phyloP scores from a whole-genome alignment of 352 stramenopile species.

The Pythium biforme region DNA sequence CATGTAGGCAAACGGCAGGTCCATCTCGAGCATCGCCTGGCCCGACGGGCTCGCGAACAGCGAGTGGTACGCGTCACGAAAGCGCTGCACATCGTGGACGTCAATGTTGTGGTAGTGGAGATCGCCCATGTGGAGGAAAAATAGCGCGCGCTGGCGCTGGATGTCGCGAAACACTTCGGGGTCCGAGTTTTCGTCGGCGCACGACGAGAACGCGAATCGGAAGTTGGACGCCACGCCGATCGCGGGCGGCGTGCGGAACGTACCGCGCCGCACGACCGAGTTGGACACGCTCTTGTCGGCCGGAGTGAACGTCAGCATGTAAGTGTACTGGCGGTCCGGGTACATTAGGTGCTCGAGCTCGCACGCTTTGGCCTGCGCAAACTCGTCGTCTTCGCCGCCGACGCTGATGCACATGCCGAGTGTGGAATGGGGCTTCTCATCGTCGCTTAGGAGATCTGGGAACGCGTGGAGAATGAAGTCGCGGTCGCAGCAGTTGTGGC shows the following conservation, averaged over 20 bases:
- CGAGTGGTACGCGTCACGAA: constrained; percentile 63
- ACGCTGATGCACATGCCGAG: constrained; percentile 30
- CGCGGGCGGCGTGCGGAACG: constrained; percentile 45
- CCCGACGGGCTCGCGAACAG: constrained; percentile 73
- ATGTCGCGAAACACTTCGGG: constrained; percentile 59
- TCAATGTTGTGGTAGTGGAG: constrained; percentile 86
- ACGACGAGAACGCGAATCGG: constrained; percentile 77
- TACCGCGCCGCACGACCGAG: constrained; percentile 34
- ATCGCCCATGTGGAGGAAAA: constrained; percentile 90
- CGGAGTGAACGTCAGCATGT: constrained; percentile 48
- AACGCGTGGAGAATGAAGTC: constrained; percentile 63
- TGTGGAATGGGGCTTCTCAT: constrained; percentile 49
- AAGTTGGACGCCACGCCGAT: constrained; percentile 59
- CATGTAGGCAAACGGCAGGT: constrained; percentile 87
- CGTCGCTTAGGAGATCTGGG: constrained; percentile 34
- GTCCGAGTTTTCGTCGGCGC: constrained; percentile 78
- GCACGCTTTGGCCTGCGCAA: constrained; percentile 48
- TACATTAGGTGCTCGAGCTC: constrained; percentile 45
- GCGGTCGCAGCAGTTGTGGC: constrained; percentile 43
- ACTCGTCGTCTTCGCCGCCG: constrained; percentile 27
- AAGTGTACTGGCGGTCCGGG: constrained; percentile 51
- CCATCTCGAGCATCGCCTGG: constrained; percentile 74
- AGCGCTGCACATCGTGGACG: constrained; percentile 56
- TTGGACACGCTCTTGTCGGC: constrained; percentile 27
- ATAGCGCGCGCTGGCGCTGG: constrained; percentile 54